Conservation (phyloP, 1,139 yeast species). For the Yamadazyma sp. region DNA sequence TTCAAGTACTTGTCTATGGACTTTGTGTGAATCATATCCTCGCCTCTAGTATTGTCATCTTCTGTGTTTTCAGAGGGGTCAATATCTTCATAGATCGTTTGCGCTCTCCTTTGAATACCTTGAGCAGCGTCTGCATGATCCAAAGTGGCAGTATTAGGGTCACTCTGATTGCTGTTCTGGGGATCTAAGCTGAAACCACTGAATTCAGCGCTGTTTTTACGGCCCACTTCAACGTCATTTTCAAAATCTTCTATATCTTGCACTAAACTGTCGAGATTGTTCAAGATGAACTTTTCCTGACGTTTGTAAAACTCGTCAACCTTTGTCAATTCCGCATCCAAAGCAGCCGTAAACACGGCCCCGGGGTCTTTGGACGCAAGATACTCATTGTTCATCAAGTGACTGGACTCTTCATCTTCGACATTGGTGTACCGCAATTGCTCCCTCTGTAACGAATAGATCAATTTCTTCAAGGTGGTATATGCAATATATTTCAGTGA, state of each 20-base stretch:
- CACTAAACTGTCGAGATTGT: constrained; percentile 50
- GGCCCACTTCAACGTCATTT: constrained; percentile 22
- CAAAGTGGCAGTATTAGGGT: background rate
- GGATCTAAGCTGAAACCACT: constrained; percentile 11
- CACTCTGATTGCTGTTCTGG: constrained; percentile 7
- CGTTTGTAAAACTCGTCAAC: constrained; percentile 59
- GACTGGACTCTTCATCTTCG: constrained; percentile 28
- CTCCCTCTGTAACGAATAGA: constrained; percentile 64
- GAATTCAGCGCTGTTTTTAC: constrained; percentile 12
- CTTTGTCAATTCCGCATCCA: constrained; percentile 56
- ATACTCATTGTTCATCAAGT: constrained; percentile 27
- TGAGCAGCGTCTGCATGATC: background rate
- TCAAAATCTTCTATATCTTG: constrained; percentile 51
- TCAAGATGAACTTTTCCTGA: constrained; percentile 50
- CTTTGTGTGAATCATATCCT: constrained; percentile 11
- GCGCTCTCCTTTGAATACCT: background rate
- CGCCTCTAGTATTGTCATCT: constrained; percentile 16
- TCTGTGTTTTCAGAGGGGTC: constrained; percentile 25
- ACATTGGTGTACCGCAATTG: constrained; percentile 33
- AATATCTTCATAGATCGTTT: background rate
- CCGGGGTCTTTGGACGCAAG: constrained; percentile 23
- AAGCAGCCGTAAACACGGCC: constrained; percentile 49
- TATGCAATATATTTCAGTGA: constrained; percentile 67
- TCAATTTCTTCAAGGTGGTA: constrained; percentile 60
- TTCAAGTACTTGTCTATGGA: constrained; percentile 41